These are phyloP conservation scores for Neurospora discreta DNA, from an alignment of 495 filamentous ascomycete species.

Conservation along the genomic window DNA sequence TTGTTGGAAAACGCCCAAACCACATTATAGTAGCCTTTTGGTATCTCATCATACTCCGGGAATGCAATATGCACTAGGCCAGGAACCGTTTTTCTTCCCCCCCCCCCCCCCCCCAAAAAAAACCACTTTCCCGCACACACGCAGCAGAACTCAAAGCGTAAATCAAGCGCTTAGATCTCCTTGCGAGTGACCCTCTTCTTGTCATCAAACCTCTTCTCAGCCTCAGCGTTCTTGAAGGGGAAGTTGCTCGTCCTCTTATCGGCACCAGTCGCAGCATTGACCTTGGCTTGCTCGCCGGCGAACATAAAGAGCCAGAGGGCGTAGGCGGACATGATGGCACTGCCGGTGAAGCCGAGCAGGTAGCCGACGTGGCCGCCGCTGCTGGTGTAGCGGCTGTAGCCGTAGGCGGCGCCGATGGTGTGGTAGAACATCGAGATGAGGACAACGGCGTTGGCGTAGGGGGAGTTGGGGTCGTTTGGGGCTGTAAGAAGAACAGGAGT, in stretches of 20 bases:
- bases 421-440: slow-evolving; percentile 60
- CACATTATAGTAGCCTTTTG: neutral
- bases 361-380: slow-evolving; percentile 41
- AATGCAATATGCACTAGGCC: neutral
- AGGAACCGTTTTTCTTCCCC: neutral
- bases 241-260: slow-evolving; percentile 73
- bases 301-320: slow-evolving; percentile 72
- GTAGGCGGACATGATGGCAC: slow-evolving; percentile 43
- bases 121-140: neutral
- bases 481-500: neutral
- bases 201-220: slow-evolving; percentile 9
- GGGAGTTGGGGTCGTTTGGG: slow-evolving; percentile 17
- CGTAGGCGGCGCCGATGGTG: slow-evolving; percentile 49
- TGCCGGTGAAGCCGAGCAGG: slow-evolving; percentile 38
- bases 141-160: neutral
- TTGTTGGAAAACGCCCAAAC: neutral
- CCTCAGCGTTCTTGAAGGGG: slow-evolving; percentile 60
- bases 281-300: slow-evolving; percentile 48
- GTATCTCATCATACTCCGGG: neutral
- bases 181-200: neutral
- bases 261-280: slow-evolving; percentile 60
- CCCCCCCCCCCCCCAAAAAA: no score
- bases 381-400: slow-evolving; percentile 50
- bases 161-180: neutral
- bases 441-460: slow-evolving; percentile 40